Base-by-base conservation (phyloP, 140 eudicot genomes). In the Senecio squalidus region DNA sequence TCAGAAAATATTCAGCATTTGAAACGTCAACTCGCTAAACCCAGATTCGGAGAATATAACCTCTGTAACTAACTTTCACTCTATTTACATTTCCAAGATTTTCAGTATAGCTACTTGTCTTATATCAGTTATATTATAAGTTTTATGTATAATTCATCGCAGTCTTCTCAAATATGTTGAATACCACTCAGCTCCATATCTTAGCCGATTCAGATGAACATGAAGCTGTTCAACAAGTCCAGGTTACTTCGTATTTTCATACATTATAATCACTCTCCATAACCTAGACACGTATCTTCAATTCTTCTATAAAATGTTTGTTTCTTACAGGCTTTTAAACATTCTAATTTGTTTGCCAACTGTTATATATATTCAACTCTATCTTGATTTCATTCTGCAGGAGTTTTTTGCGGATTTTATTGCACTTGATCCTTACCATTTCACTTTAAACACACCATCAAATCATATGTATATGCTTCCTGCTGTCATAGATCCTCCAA, bases 201-300 rank as follows among this genome's bases (percentile, higher is more conserved):
- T 78, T 92, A 63, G 98, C 98, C 9, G 98, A 87, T 78, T 74
- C 98, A 31, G 98, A 92, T 60, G 98, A 92, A 55, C 96, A 82
- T 57, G 98, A 92, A 75, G 88, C 65, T 64, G 98, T 92, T 60
- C 98, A 92, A 64, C 98, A 92, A 82, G 95, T 92, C 48, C 96
- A 92, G 95, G 98, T 86, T 70, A 39, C 62, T 60, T 26, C 10
- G 49, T 24, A 33, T 9, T 26, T 40, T 38, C 48, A 38, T 49
- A 25, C 60, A 27, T 2, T 46, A 49, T 16, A 38, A 33, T 46
- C 39, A 22, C 6, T 21, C 11, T 41, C 25, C 41, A 20, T 46
- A 46, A 46, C 5, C 5, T 43, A 50, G 62, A 28, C 29, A 27
- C 5, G 31, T 41, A n/a, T 71, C 15, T 28, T 40, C 34, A 48